Base-by-base conservation (phyloP, 78 protist genomes). In the Dictyostelium discoideum region DNA sequence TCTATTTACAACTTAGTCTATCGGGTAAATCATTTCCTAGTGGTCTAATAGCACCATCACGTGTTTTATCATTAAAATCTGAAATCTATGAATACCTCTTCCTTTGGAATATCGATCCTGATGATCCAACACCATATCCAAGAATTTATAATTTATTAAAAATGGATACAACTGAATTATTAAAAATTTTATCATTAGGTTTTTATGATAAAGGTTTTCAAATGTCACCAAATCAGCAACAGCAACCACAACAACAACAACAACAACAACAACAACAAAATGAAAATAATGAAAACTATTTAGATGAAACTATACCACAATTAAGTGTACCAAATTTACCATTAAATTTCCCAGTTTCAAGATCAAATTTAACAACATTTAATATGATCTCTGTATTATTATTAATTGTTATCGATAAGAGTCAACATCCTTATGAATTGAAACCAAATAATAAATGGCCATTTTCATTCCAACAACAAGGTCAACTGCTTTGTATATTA, bases 21-120 rank as follows among this genome's bases (percentile, higher is more conserved):
- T 14, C 86, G 0, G 97, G 97, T 42, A 85, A 92, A 26, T 69
- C 93, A n/a, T 96, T 77, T 65, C 97, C 97, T 40, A 60, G 39
- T 44, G 97, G 97, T 20, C 24, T 3, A 1, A 77, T 96, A 1
- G 67, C 87, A 44, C 5, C 26, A n/a, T 18, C 50, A 9, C n/a
- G 93, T 5, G 92, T 85, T n/a, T 57, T 73, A 16, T 48, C 96
- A 3, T 39, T 92, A 29, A 85, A 92, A 83, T 16, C 77, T 3
- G 85, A 85, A 46, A 42, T 92, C 32, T 65, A 63, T 65, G 96
- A 85, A 40, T 85, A 92, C 24, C 74, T 85, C 3, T 85, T 72
- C 67, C 81, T 85, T 6, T 37, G 96, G 14, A 85, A 85, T 29
- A 63, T 92, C 9, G 74, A 78, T n/a, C 93, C 96, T 8, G 96